Evolutionary conservation across 352 stramenopile genomes (phyloP).

Genomic region (Pythium aquatile): DNA sequence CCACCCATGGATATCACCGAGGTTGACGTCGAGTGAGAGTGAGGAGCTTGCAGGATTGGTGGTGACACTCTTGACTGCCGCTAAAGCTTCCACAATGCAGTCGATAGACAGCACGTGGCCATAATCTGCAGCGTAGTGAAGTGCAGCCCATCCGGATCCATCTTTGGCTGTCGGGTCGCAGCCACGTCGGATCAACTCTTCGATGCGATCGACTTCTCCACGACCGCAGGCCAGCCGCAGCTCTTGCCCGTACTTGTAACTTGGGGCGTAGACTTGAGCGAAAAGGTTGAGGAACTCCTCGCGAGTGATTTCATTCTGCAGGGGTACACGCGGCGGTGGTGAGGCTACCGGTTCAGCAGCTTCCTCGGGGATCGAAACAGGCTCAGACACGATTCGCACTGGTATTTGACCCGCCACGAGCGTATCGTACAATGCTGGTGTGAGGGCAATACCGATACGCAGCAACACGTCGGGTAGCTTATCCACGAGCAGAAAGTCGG

Average conservation of each 20-base stretch:
- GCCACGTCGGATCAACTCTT: slow-evolving; percentile 48
- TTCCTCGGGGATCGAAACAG: not conserved
- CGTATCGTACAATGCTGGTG: slow-evolving; percentile 33
- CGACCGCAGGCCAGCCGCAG: slow-evolving; percentile 58
- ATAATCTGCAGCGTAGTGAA: slow-evolving; percentile 73
- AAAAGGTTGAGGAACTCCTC: slow-evolving; percentile 59
- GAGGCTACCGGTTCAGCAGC: not conserved
- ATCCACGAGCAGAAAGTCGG: slow-evolving; percentile 24
- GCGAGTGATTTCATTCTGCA: slow-evolving; percentile 20
- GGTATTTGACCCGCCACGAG: slow-evolving; percentile 37
- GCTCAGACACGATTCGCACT: slow-evolving; percentile 6
- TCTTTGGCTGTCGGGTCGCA: slow-evolving; percentile 66
- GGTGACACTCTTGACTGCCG: slow-evolving; percentile 15
- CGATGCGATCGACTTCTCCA: slow-evolving; percentile 40
- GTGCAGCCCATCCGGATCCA: slow-evolving; percentile 53
- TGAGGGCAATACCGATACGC: slow-evolving; percentile 22
- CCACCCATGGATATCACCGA: slow-evolving; percentile 48
- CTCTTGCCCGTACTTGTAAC: slow-evolving; percentile 71
- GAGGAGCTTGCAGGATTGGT: slow-evolving; percentile 6
- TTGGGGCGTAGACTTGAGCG: slow-evolving; percentile 55
- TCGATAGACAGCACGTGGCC: slow-evolving; percentile 47
- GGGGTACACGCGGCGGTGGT: not conserved
- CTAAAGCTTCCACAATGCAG: slow-evolving; percentile 28
- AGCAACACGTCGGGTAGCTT: slow-evolving; percentile 38
- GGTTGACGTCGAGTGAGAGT: slow-evolving; percentile 34